phyloP scores from a whole-genome alignment of 192 early-diverging fungal genomes.

The Coemansia sp. region DNA sequence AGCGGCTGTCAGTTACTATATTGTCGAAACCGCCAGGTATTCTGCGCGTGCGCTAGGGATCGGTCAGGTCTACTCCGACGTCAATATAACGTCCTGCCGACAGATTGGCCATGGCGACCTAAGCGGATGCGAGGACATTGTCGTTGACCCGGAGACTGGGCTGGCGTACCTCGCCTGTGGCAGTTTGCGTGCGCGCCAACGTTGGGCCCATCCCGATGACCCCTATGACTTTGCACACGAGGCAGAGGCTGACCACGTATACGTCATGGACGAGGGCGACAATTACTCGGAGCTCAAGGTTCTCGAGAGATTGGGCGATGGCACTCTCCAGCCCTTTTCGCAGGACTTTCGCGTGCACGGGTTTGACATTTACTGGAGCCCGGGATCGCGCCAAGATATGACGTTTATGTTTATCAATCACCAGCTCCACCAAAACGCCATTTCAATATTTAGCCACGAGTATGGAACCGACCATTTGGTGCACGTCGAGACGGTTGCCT shows the following conservation, averaged over 20 bases:
- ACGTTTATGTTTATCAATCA: slow-evolving; percentile 61
- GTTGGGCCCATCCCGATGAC: slow-evolving; percentile 52
- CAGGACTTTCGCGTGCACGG: slow-evolving; percentile 55
- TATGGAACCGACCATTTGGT: slow-evolving; percentile 41
- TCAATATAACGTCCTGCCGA: slow-evolving; percentile 44
- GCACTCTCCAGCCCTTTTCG: slow-evolving; percentile 33
- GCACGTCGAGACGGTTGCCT: slow-evolving; percentile 56
- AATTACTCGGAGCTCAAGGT: slow-evolving; percentile 20
- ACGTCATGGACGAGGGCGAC: slow-evolving; percentile 52
- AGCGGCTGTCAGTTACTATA: slow-evolving; percentile 1
- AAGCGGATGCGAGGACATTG: slow-evolving; percentile 58
- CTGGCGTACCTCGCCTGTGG: slow-evolving; percentile 60
- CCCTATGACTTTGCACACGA: slow-evolving; percentile 31
- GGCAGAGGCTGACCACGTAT: slow-evolving; percentile 45
- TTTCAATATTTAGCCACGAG: slow-evolving; percentile 52
- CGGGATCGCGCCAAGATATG: slow-evolving; percentile 40
- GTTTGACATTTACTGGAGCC: slow-evolving; percentile 54
- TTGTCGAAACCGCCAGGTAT: slow-evolving; percentile 6
- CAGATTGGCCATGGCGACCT: slow-evolving; percentile 39
- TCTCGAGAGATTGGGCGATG: slow-evolving; percentile 16
- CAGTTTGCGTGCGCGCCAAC: slow-evolving; percentile 41
- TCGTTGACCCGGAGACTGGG: slow-evolving; percentile 56
- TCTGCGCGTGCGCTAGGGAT: slow-evolving; percentile 15
- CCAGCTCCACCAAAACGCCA: slow-evolving; percentile 46
- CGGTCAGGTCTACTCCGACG: slow-evolving; percentile 23